phyloP scores from a whole-genome alignment of 2,329 filamentous ascomycete genomes.

The Escovopsis sp. region DNA sequence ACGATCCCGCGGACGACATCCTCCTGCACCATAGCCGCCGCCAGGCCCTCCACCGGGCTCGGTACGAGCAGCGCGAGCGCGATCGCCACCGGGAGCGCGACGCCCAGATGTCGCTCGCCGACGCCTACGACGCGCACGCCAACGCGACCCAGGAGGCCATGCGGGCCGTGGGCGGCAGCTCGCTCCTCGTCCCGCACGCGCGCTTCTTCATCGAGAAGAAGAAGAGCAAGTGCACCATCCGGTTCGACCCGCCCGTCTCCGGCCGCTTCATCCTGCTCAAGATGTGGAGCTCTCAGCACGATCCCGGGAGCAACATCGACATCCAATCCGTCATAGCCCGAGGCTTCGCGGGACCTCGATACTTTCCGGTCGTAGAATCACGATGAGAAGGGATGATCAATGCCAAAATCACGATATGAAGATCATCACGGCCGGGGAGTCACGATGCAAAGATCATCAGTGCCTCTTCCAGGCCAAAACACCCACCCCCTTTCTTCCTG shows the following conservation, averaged over 20 bases:
- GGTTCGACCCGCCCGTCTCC: conserved; percentile 69
- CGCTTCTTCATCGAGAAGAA: conserved; percentile 71
- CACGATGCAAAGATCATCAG: no score
- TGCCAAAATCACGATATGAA: not conserved
- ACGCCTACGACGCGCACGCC: conserved; percentile 32
- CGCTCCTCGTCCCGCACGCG: conserved; percentile 57
- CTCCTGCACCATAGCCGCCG: conserved; percentile 12
- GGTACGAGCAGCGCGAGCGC: not conserved
- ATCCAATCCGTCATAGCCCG: conserved; percentile 74
- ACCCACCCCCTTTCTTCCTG: no score
- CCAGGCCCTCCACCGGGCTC: conserved; percentile 8
- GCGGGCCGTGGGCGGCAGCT: conserved; percentile 38
- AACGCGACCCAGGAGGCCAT: conserved; percentile 39
- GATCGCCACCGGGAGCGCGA: conserved; percentile 8
- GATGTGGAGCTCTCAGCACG: conserved; percentile 67
- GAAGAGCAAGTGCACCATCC: conserved; percentile 74
- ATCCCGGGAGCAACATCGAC: conserved; percentile 60
- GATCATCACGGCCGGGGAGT: not conserved
- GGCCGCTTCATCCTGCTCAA: conserved; percentile 78
- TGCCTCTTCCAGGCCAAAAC: no score
- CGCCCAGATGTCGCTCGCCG: conserved; percentile 15
- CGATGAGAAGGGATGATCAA: conserved; percentile 24
- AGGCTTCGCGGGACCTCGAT: conserved; percentile 75
- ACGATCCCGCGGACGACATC: conserved; percentile 12
- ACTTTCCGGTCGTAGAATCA: conserved; percentile 56